Evolutionary conservation across 495 filamentous ascomycete species (phyloP).

Genomic region (Tuber indicum): DNA sequence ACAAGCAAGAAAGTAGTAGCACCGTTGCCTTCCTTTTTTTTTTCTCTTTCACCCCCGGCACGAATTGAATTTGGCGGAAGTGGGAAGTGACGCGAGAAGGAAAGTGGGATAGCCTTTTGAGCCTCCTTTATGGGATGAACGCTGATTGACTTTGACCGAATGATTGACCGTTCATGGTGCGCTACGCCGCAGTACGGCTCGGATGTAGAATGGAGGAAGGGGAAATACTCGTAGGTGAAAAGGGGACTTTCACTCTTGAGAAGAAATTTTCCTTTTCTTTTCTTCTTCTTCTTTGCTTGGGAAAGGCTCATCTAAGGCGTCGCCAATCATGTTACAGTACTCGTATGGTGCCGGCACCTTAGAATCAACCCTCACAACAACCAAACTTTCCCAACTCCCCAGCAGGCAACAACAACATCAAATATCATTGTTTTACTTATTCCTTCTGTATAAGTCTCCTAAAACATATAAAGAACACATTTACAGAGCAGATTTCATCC

Average conservation of each 20-base stretch:
- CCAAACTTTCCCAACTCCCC: too few relatives aligned
- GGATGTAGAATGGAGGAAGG: background rate
- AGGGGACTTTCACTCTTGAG: background rate
- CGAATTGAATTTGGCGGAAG: background rate
- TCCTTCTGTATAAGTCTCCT: too few relatives aligned
- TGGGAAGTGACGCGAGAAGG: background rate
- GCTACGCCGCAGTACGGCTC: background rate
- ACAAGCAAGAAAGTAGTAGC: too few relatives aligned
- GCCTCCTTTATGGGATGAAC: background rate
- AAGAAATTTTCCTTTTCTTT: background rate
- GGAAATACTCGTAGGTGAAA: background rate
- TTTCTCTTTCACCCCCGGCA: background rate
- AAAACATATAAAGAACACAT: too few relatives aligned
- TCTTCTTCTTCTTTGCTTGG: background rate
- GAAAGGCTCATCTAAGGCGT: background rate
- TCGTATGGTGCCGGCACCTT: too few relatives aligned
- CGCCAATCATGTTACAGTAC: background rate
- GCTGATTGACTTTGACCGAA: background rate
- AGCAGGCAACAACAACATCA: too few relatives aligned
- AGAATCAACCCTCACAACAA: too few relatives aligned
- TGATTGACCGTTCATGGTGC: background rate
- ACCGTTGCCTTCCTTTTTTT: background rate
- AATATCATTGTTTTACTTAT: too few relatives aligned
- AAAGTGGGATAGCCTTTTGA: background rate
- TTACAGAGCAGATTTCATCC: too few relatives aligned